Conservation (phyloP, 805 yeast species). For the Lachancea thermotolerans region DNA sequence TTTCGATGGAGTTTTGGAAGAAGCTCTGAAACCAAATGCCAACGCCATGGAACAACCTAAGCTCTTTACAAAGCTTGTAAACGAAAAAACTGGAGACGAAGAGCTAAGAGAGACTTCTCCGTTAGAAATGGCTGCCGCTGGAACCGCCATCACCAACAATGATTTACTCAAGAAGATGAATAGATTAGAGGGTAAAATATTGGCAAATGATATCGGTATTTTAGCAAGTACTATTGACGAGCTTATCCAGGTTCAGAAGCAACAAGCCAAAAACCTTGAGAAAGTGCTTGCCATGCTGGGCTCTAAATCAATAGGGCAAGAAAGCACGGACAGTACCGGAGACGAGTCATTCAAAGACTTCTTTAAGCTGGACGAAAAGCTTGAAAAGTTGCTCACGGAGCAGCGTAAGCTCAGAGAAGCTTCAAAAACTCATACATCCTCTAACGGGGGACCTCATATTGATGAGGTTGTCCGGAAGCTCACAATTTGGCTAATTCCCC, state of each 20-base stretch:
- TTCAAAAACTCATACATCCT: slow-evolving; percentile 10
- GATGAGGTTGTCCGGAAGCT: slow-evolving; percentile 29
- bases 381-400: slow-evolving; percentile 26
- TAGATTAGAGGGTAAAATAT: slow-evolving; percentile 30
- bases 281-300: slow-evolving; percentile 14
- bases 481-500: slow-evolving; percentile 27
- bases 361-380: slow-evolving; percentile 23
- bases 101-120: slow-evolving; percentile 27
- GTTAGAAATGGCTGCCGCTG: slow-evolving; percentile 15
- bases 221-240: slow-evolving; percentile 21
- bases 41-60: slow-evolving; percentile 40
- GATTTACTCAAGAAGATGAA: slow-evolving; percentile 27
- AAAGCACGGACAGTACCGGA: too few species aligned
- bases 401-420: slow-evolving; percentile 28
- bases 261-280: slow-evolving; percentile 18
- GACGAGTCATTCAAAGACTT: slow-evolving; percentile 22
- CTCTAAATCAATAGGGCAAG: background rate
- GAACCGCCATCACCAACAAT: slow-evolving; percentile 20
- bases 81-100: slow-evolving; percentile 31
- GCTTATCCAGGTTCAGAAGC: slow-evolving; percentile 20
- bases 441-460: slow-evolving; percentile 21
- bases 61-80: slow-evolving; percentile 37
- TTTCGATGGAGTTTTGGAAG: slow-evolving; percentile 47
- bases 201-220: slow-evolving; percentile 29
- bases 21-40: slow-evolving; percentile 54